Conservation (phyloP, 345 rosid species). For the Chamaenerion angustifolium region DNA sequence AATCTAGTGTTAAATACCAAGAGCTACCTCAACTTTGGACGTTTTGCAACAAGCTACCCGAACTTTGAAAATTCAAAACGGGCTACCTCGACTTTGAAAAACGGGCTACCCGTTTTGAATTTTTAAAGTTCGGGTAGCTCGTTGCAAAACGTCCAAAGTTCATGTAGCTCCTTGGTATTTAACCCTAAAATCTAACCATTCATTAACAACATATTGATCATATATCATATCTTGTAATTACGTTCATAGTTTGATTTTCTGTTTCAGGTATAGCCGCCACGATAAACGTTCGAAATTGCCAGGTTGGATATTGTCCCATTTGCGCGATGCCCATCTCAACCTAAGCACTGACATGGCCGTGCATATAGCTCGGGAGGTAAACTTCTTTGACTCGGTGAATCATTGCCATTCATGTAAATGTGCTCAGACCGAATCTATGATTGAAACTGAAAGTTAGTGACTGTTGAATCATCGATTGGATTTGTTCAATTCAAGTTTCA, state of each 20-base stretch:
- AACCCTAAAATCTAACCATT: neutral
- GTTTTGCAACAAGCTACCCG: no score
- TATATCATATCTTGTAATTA: neutral
- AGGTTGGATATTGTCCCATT: slow-evolving; percentile 90
- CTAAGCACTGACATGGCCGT: slow-evolving; percentile 98
- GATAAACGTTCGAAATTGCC: slow-evolving; percentile 94
- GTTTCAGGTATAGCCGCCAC: slow-evolving; percentile 83
- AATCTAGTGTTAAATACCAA: no score
- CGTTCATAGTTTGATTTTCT: neutral
- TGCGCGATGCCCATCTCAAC: slow-evolving; percentile 76
- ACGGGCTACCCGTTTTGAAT: no score
- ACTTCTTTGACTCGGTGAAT: neutral
- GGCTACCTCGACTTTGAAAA: no score
- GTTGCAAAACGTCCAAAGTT: no score
- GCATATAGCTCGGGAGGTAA: slow-evolving; percentile 84
- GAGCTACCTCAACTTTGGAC: no score
- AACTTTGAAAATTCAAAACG: no score
- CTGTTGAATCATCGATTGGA: neutral
- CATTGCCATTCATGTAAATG: no score
- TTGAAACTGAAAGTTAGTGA: no score
- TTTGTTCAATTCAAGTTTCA: neutral
- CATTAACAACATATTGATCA: neutral
- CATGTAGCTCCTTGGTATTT: no score
- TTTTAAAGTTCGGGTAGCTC: no score
- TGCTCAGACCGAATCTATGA: no score